Percentiles rank a stretch among this genome's conserved stretches.
These are phyloP conservation scores for Diaporthe sp. DNA, from an alignment of 2,329 filamentous ascomycete species.

Conservation along the genomic window DNA sequence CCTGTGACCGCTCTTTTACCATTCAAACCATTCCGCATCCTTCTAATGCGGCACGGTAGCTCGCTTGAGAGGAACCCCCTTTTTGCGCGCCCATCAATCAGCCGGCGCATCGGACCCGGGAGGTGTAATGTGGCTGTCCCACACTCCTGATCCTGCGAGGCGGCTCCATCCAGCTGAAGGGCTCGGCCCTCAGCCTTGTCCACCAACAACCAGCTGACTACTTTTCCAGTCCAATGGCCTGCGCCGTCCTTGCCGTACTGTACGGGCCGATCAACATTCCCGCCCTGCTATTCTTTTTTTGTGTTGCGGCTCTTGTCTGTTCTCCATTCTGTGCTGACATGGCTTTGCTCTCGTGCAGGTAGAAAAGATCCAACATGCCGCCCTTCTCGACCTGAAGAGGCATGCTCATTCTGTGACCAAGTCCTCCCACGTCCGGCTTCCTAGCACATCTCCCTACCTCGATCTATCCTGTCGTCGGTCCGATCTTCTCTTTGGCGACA, in stretches of 20 bases:
- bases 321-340: conserved; percentile 11
- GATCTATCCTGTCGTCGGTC: not conserved
- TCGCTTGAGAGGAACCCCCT: not conserved
- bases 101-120: conserved; percentile 8
- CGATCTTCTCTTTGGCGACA: not conserved
- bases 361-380: conserved; percentile 19
- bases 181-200: conserved; percentile 28
- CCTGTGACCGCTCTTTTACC: conserved; percentile 33
- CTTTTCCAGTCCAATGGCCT: not conserved
- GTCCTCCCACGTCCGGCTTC: not conserved
- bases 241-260: not conserved
- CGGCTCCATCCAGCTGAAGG: not conserved
- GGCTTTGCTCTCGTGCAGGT: not conserved
- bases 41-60: conserved; percentile 13
- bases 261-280: not conserved
- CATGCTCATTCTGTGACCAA: not conserved
- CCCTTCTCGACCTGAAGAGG: not conserved
- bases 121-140: not conserved
- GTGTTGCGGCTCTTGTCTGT: not conserved
- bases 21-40: conserved; percentile 14
- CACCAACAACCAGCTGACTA: not conserved
- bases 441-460: not conserved
- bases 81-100: not conserved
- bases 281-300: not conserved
- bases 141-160: not conserved